These are phyloP conservation scores for Umbelopsis sp. DNA, from an alignment of 371 early-diverging fungal genomes.

Conservation along the genomic window DNA sequence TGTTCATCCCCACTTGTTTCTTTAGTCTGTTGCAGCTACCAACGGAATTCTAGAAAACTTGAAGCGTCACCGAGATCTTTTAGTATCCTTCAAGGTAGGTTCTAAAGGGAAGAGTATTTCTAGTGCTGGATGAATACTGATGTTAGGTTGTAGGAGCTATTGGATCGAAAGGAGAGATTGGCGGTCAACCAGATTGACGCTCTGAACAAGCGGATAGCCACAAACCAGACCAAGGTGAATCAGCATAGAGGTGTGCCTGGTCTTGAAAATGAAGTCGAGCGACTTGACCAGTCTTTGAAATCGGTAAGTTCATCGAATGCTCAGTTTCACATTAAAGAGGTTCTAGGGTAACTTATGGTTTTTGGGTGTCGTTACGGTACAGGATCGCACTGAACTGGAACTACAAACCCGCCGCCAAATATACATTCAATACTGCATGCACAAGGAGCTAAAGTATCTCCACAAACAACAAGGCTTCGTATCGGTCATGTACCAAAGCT, in stretches of 20 bases:
- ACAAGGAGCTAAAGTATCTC: constrained; percentile 38
- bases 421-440: constrained; percentile 40
- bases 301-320: constrained; percentile 27
- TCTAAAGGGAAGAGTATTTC: too few species aligned
- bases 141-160: constrained; percentile 27
- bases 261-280: constrained; percentile 45
- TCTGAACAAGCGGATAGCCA: constrained; percentile 36
- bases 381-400: constrained; percentile 32
- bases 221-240: constrained; percentile 41
- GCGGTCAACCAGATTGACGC: constrained; percentile 42
- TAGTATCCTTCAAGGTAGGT: constrained; percentile 50
- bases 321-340: too few species aligned
- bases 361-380: neutral
- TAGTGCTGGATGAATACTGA: constrained; percentile 30
- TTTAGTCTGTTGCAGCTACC: constrained; percentile 32
- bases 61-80: constrained; percentile 61
- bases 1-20: neutral
- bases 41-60: constrained; percentile 59
- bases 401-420: constrained; percentile 36
- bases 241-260: constrained; percentile 35
- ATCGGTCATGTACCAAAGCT: constrained; percentile 64
- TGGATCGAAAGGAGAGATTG: constrained; percentile 36
- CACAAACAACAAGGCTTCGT: constrained; percentile 50
- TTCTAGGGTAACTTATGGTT: neutral
- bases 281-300: constrained; percentile 38